Base-by-base conservation (phyloP, 139 green algal genomes). In the Tetratostichococcus sp. region DNA sequence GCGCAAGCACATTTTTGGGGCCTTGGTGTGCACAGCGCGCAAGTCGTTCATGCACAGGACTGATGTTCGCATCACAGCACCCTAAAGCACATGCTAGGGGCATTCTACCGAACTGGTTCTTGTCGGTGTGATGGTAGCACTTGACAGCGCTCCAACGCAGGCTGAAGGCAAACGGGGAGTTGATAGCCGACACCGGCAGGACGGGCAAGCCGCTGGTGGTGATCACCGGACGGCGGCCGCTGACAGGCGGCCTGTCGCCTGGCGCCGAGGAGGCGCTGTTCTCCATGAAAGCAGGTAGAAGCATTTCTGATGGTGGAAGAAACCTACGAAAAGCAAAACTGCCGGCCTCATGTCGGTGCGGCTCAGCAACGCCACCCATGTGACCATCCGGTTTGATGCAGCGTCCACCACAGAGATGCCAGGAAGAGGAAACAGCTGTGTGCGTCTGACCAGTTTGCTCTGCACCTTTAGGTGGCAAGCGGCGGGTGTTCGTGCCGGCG, bases 201-300 rank as follows among this genome's bases (percentile, higher is more conserved):
- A 78, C 73, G 1, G 82, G 86, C 8, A 96, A 95, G 79, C 91
- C 91, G 8, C 92, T 97, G 35, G 92, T 97, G 14, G 91, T 88
- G 62, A 65, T 94, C 6, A 93, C 79, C 69, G 89, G 87, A 31
- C 69, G 73, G 30, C 82, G 91, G 0, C 91, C 92, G 21, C 92
- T 93, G 76, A 89, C 86, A 4, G 91, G 80, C 25, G 93, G 91
- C 43, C 79, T 95, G 31, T 93, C 86, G 73, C 30, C 34, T 76
- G 93, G 83, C 0, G 77, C 89, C 19, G 93, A 96, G 77, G 77
- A 91, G 75, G 93, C 84, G 4, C 74, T 97, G 69, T 22, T 68
- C 21, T 85, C 62, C 25, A 97, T 97, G 93, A 79, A 74, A 4
- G 89, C 88, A 58, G 84, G 84, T 81, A 59, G 4, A 2, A 21